These are phyloP conservation scores for Chiua virens DNA, from an alignment of 768 basidiomycete genomes.

Conservation along the genomic window DNA sequence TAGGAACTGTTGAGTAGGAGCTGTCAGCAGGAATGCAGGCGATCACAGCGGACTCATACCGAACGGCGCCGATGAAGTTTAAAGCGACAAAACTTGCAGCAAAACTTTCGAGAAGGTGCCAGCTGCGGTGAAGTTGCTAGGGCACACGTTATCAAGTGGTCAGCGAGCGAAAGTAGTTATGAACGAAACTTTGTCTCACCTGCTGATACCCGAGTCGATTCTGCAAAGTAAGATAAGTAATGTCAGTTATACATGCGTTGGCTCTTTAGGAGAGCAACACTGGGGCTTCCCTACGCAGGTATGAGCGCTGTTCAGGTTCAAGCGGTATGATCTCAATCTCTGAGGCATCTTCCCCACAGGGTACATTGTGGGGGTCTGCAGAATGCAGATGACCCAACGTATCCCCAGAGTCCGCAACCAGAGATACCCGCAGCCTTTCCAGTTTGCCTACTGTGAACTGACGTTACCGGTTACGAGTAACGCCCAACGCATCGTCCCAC, in stretches of 20 bases:
- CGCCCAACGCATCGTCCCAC: constrained; percentile 31
- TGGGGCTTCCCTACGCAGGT: constrained; percentile 98
- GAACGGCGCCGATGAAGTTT: constrained; percentile 86
- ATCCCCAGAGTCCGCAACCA: constrained; percentile 35
- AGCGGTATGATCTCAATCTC: constrained; percentile 97
- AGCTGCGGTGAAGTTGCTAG: constrained; percentile 84
- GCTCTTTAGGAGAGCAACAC: constrained; percentile 54
- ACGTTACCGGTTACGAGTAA: constrained; percentile 68
- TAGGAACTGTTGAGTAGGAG: constrained; percentile 49
- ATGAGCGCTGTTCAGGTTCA: constrained; percentile 97
- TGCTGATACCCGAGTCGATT: constrained; percentile 78
- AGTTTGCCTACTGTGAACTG: constrained; percentile 61
- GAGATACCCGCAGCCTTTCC: constrained; percentile 93
- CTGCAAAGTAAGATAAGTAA: constrained; percentile 41
- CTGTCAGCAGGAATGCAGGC: constrained; percentile 2
- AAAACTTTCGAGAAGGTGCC: constrained; percentile 83
- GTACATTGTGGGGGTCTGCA: neutral
- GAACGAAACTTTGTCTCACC: constrained; percentile 36
- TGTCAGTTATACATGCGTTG: constrained; percentile 50
- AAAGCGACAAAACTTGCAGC: constrained; percentile 87
- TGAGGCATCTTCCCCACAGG: constrained; percentile 34
- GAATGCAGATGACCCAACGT: constrained; percentile 6
- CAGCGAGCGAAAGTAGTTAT: neutral
- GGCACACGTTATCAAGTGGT: constrained; percentile 1
- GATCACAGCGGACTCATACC: constrained; percentile 42